phyloP scores from a whole-genome alignment of 352 stramenopile genomes.

The Globisporangium lucens region DNA sequence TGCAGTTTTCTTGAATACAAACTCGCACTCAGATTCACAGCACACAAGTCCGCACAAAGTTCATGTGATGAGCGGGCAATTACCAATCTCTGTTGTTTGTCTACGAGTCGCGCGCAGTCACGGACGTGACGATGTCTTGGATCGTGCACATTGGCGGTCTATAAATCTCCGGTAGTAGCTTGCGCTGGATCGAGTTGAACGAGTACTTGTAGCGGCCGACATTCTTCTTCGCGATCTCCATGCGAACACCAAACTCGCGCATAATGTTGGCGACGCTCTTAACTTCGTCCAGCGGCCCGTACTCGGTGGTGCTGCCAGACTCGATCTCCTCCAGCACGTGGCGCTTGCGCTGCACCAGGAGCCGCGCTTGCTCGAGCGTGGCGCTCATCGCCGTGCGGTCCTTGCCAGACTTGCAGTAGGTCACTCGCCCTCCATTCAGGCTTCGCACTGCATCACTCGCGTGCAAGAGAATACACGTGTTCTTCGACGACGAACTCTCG shows the following conservation, averaged over 20 bases:
- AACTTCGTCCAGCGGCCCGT: slow-evolving; percentile 66
- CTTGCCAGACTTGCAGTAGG: slow-evolving; percentile 98
- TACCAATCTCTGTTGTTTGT: not conserved
- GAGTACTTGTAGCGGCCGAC: slow-evolving; percentile 95
- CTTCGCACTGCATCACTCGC: slow-evolving; percentile 84
- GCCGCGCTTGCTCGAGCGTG: slow-evolving; percentile 92
- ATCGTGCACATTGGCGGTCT: slow-evolving; percentile 87
- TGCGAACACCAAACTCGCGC: slow-evolving; percentile 90
- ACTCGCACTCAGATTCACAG: not conserved
- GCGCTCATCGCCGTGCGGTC: slow-evolving; percentile 97
- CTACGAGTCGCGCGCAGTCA: slow-evolving; percentile 86
- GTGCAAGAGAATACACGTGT: slow-evolving; percentile 85
- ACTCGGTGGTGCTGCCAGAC: slow-evolving; percentile 34
- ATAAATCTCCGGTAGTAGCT: slow-evolving; percentile 94
- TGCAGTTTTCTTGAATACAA: not conserved
- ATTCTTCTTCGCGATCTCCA: slow-evolving; percentile 97
- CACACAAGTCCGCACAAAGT: not conserved
- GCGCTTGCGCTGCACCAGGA: slow-evolving; percentile 80
- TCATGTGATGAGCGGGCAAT: not conserved
- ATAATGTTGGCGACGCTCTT: slow-evolving; percentile 85
- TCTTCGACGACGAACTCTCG: slow-evolving; percentile 81
- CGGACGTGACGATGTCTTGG: slow-evolving; percentile 90
- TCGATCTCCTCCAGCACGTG: slow-evolving; percentile 77
- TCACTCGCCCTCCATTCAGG: slow-evolving; percentile 90
- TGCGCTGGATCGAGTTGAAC: slow-evolving; percentile 96